These are phyloP conservation scores for Myochromella boudieri DNA, from an alignment of 768 basidiomycete species.

Conservation along the genomic window DNA sequence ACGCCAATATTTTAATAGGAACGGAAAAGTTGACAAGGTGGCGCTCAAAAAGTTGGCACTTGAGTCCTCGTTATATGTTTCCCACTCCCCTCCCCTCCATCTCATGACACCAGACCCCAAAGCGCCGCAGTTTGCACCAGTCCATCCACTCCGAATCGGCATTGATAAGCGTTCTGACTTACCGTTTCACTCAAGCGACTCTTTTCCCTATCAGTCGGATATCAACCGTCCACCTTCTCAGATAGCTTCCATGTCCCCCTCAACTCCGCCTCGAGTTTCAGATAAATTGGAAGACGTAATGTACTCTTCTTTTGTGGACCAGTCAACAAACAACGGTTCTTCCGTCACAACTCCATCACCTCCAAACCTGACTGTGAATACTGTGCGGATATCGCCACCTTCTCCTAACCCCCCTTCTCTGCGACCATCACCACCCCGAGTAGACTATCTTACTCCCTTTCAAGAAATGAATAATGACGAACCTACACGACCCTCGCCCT, in stretches of 20 bases:
- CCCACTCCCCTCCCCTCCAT: slow-evolving; percentile 2
- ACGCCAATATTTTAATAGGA: slow-evolving; percentile 27
- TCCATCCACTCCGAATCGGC: slow-evolving; percentile 8
- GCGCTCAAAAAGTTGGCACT: slow-evolving; percentile 38
- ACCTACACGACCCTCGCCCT: not conserved
- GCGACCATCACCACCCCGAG: not conserved
- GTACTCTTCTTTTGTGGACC: not conserved
- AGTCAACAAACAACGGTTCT: not conserved
- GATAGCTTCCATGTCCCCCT: slow-evolving; percentile 10
- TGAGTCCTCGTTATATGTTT: slow-evolving; percentile 16
- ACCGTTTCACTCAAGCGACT: slow-evolving; percentile 8
- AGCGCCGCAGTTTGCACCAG: not conserved
- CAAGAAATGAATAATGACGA: not conserved
- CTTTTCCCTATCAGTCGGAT: not conserved
- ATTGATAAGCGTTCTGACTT: slow-evolving; percentile 5
- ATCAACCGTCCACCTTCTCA: not conserved
- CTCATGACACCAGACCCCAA: slow-evolving; percentile 4
- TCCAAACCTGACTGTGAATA: not conserved
- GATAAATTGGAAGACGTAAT: not conserved
- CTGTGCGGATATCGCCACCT: not conserved
- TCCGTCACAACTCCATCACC: not conserved
- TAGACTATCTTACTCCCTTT: not conserved
- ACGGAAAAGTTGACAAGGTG: slow-evolving; percentile 50
- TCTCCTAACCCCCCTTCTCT: not conserved
- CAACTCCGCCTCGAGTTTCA: slow-evolving; percentile 1